A percentile compares a stretch with the other conserved stretches of the same genome.
phyloP scores from a whole-genome alignment of 2,329 filamentous ascomycete genomes.

The Macroventuria anomochaeta region DNA sequence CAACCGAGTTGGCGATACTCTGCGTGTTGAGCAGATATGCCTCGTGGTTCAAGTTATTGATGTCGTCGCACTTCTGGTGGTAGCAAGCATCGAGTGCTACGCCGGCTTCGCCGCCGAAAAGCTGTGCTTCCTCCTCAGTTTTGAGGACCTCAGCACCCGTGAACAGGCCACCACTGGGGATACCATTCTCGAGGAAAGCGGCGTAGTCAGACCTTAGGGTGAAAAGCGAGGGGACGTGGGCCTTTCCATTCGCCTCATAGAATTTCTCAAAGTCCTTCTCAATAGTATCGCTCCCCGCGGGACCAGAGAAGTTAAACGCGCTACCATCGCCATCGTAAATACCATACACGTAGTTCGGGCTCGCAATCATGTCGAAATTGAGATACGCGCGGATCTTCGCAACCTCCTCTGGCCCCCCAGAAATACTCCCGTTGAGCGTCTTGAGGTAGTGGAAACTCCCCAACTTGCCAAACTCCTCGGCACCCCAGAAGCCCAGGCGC shows the following conservation, averaged over 20 bases:
- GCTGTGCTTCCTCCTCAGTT: slow-evolving; percentile 44
- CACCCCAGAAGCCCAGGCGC: slow-evolving; percentile 51
- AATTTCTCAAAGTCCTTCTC: slow-evolving; percentile 47
- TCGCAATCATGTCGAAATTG: slow-evolving; percentile 54
- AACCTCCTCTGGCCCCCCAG: slow-evolving; percentile 39
- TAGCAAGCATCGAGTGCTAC: slow-evolving; percentile 48
- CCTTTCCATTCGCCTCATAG: slow-evolving; percentile 42
- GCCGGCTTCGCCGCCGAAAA: slow-evolving; percentile 50
- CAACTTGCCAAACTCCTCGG: slow-evolving; percentile 51
- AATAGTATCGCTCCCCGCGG: slow-evolving; percentile 44
- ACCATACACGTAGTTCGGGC: slow-evolving; percentile 49
- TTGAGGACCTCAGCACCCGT: slow-evolving; percentile 52
- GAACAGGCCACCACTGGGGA: slow-evolving; percentile 50
- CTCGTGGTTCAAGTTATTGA: slow-evolving; percentile 46
- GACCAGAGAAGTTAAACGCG: slow-evolving; percentile 48
- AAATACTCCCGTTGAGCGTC: slow-evolving; percentile 43
- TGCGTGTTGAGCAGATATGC: slow-evolving; percentile 49
- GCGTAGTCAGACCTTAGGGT: slow-evolving; percentile 51
- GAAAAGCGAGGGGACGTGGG: slow-evolving; percentile 47
- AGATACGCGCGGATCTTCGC: slow-evolving; percentile 51
- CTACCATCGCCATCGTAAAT: slow-evolving; percentile 50
- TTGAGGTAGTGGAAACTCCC: slow-evolving; percentile 50
- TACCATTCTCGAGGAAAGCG: slow-evolving; percentile 50
- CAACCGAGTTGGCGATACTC: slow-evolving; percentile 49
- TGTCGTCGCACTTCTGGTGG: slow-evolving; percentile 47